phyloP scores from a whole-genome alignment of 805 yeast species.

The Yamadazyma sp. region DNA sequence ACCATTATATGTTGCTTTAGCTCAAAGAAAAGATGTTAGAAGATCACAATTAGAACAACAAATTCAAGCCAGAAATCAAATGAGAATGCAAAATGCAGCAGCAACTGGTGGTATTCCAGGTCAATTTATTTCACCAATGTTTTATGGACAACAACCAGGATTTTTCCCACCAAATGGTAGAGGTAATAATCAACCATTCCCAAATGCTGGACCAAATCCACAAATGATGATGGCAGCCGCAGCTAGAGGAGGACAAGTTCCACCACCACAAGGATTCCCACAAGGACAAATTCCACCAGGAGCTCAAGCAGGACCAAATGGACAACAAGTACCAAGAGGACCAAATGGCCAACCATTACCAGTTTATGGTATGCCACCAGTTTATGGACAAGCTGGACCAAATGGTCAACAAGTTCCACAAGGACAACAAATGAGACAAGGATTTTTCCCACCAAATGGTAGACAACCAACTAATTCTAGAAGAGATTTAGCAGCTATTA shows the following conservation, averaged over 20 bases:
- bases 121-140: conserved; percentile 84
- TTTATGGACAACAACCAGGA: conserved; percentile 81
- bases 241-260: conserved; percentile 61
- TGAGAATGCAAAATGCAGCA: conserved; percentile 96
- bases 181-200: conserved; percentile 57
- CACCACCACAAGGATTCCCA: conserved; percentile 51
- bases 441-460: conserved; percentile 50
- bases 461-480: conserved; percentile 43
- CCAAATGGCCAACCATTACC: conserved; percentile 85
- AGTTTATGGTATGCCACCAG: conserved; percentile 84
- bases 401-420: conserved; percentile 28
- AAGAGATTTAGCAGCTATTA: conserved; percentile 57
- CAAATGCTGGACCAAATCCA: conserved; percentile 81
- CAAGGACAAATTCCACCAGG: conserved; percentile 15
- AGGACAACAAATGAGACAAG: conserved; percentile 57
- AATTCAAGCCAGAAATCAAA: conserved; percentile 95
- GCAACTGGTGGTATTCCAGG: conserved; percentile 79
- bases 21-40: conserved; percentile 98
- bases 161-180: conserved; percentile 82
- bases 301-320: conserved; percentile 21
- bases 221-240: conserved; percentile 61
- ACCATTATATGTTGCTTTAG: conserved; percentile 97
- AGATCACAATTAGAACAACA: conserved; percentile 96
- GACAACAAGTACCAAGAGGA: conserved; percentile 56
- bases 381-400: conserved; percentile 52